Percentiles rank a stretch among this genome's conserved stretches.
These are phyloP conservation scores for Cystofilobasidium ferigula DNA, from an alignment of 768 basidiomycete genomes.

Conservation along the genomic window DNA sequence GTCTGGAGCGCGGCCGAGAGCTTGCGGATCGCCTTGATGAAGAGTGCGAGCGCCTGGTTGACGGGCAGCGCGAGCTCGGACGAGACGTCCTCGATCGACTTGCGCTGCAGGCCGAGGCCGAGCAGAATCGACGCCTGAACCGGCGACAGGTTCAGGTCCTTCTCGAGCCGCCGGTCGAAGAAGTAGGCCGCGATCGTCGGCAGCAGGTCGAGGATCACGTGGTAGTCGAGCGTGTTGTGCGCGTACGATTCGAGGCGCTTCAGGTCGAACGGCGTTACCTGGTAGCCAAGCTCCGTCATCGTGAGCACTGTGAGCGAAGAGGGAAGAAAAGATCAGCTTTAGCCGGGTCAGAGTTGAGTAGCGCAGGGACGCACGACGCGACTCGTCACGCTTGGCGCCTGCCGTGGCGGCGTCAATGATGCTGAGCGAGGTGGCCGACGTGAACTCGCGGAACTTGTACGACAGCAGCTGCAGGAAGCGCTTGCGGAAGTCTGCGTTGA, in stretches of 20 bases:
- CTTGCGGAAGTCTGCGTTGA: slow-evolving; percentile 65
- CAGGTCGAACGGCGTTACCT: slow-evolving; percentile 82
- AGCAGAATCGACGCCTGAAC: slow-evolving; percentile 71
- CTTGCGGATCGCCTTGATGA: slow-evolving; percentile 81
- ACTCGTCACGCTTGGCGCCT: slow-evolving; percentile 26
- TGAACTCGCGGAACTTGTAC: slow-evolving; percentile 90
- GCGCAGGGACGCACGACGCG: slow-evolving; percentile 13
- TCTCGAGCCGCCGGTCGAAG: slow-evolving; percentile 53
- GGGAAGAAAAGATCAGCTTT: neutral
- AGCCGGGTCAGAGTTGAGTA: neutral
- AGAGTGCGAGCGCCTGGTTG: slow-evolving; percentile 75
- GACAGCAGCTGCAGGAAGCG: slow-evolving; percentile 82
- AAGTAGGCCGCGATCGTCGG: slow-evolving; percentile 70
- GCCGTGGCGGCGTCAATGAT: slow-evolving; percentile 72
- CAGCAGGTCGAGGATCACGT: slow-evolving; percentile 84
- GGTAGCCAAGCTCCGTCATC: slow-evolving; percentile 48
- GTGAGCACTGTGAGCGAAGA: slow-evolving; percentile 40
- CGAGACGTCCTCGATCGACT: slow-evolving; percentile 66
- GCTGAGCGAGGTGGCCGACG: slow-evolving; percentile 72
- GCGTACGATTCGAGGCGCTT: slow-evolving; percentile 92
- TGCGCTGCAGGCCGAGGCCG: slow-evolving; percentile 24
- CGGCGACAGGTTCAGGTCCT: slow-evolving; percentile 56
- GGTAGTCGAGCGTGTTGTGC: slow-evolving; percentile 83
- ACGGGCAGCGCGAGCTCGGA: slow-evolving; percentile 71
- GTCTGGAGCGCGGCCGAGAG: slow-evolving; percentile 63